Evolutionary conservation across 768 basidiomycete genomes (phyloP), one percentile per base, ranked within the genome.

Genomic region (Terana coerulea): DNA sequence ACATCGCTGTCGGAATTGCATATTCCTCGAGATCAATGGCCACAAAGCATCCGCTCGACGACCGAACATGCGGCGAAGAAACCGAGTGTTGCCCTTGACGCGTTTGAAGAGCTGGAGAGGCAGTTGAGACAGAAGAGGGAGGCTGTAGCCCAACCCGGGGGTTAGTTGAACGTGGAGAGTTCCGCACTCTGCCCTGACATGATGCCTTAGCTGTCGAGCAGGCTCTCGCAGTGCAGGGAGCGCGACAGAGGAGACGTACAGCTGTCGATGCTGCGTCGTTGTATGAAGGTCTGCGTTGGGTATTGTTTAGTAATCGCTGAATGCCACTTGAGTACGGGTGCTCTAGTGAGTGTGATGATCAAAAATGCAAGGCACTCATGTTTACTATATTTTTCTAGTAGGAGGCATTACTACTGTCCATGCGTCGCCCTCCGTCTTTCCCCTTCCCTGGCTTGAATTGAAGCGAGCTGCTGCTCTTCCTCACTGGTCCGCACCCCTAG

Each of bases 81-180:
- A 41, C 64, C 62, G 53, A 65, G 67, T 48, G 74, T 72, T 2
- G 70, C 76, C n/a, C 54, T 83, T 45, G 78, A 67, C 56, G 86
- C 85, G 12, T 91, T 92, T 62, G 82, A 88, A 58, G 81, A 84
- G 67, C 71, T 90, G 72, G 88, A 89, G 60, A 70, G 73, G 55
- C 60, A 71, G 10, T 66, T 91, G 57, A 65, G 69, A 61, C 70
- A 69, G 65, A 86, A 80, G 60, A 73, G 69, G 34, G 62, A 59
- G 45, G 39, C 39, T 7, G 42, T 30, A 29, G n/a, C 53, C 35
- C 5, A 55, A 51, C 10, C 52, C 39, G 30, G 35, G 53, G 35
- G 49, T 48, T 48, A 49, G 33, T 53, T n/a, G 34, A 22, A 22
- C 44, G 26, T 19, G 51, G 44, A 11, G 30, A 36, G n/a, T 25